Percentiles rank a stretch among this genome's conserved stretches.
These are phyloP conservation scores for Phaeosphaeriaceae sp. DNA, from an alignment of 2,329 filamentous ascomycete species.

Conservation along the genomic window DNA sequence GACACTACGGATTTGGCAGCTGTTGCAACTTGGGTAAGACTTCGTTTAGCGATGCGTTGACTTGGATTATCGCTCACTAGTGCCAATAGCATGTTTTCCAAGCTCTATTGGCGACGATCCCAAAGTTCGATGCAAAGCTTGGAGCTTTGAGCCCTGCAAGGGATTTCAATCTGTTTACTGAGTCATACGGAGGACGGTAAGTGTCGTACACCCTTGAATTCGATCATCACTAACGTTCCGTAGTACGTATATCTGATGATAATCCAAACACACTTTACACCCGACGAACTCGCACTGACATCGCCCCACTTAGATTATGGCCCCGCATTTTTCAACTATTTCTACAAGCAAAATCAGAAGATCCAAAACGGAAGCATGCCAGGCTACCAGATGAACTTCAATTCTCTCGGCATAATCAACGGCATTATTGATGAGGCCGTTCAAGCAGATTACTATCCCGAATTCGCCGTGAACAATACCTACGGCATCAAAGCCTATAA, in stretches of 20 bases:
- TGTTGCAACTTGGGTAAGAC: constrained; percentile 37
- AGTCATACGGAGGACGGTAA: constrained; percentile 54
- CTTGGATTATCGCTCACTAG: too few species aligned
- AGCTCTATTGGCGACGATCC: constrained; percentile 28
- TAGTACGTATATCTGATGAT: background rate
- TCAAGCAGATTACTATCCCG: constrained; percentile 58
- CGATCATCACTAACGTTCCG: background rate
- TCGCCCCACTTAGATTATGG: constrained; percentile 48
- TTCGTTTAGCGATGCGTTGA: background rate
- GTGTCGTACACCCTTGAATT: background rate
- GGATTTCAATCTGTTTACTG: constrained; percentile 63
- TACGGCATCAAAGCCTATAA: constrained; percentile 64
- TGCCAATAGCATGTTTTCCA: constrained; percentile 27
- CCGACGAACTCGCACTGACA: background rate
- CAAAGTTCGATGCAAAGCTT: constrained; percentile 42
- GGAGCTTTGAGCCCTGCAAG: constrained; percentile 45
- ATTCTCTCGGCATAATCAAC: constrained; percentile 61
- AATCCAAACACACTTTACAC: background rate
- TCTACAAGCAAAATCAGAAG: constrained; percentile 63
- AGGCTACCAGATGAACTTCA: constrained; percentile 61
- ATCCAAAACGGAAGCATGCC: constrained; percentile 59
- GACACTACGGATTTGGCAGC: constrained; percentile 66
- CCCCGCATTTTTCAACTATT: constrained; percentile 64
- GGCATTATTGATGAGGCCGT: constrained; percentile 54
- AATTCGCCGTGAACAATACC: constrained; percentile 62